Conservation (phyloP, 2,329 filamentous ascomycete species). For the Fusarium sp. region DNA sequence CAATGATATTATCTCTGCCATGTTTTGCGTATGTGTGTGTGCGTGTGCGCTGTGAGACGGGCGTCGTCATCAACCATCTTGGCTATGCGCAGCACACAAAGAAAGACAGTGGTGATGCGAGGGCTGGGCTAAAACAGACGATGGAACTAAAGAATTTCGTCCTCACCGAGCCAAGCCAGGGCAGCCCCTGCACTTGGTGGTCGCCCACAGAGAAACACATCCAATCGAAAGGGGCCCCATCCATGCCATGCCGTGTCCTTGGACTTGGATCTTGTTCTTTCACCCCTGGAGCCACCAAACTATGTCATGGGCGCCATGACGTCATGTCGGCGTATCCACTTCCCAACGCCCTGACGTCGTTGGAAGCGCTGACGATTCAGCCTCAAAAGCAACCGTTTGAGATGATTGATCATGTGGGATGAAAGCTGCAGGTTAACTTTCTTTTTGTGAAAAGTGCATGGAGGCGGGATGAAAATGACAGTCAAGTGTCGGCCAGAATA, state of each 20-base stretch:
- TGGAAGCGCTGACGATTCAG: conserved; percentile 2
- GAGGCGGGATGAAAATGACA: neutral
- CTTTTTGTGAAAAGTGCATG: neutral
- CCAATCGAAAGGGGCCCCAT: neutral
- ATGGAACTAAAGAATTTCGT: neutral
- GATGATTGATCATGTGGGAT: neutral
- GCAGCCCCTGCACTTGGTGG: neutral
- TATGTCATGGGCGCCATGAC: conserved; percentile 11
- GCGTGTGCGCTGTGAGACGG: neutral
- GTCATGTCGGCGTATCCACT: conserved; percentile 5
- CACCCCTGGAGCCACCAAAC: neutral
- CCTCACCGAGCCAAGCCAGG: neutral
- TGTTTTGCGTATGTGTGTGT: neutral
- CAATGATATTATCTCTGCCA: neutral
- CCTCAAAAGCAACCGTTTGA: neutral
- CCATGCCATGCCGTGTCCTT: neutral
- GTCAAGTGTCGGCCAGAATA: neutral
- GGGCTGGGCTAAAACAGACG: neutral
- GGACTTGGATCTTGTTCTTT: neutral
- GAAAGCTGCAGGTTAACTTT: neutral
- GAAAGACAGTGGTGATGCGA: neutral
- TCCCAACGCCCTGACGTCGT: neutral
- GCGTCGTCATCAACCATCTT: neutral
- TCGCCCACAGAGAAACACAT: neutral
- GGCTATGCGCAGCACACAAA: neutral